phyloP scores from a whole-genome alignment of 2,329 filamentous ascomycete species.

The Fusarium domesticum region DNA sequence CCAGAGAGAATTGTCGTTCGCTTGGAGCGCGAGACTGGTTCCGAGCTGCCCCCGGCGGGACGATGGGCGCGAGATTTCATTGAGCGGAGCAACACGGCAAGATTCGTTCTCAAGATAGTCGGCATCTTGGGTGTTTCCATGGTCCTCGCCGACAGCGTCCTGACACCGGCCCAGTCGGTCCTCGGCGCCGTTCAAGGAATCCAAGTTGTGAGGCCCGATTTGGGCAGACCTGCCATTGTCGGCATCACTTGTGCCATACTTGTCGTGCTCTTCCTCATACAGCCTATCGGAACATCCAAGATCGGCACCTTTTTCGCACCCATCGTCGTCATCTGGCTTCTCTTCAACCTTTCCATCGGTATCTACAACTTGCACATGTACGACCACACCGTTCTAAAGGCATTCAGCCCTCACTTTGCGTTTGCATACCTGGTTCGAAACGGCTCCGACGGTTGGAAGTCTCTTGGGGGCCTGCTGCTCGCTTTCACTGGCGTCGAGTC shows the following conservation, averaged over 20 bases:
- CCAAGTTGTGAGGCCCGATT: constrained; percentile 54
- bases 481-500: constrained; percentile 78
- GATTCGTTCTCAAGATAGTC: constrained; percentile 55
- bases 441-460: constrained; percentile 58
- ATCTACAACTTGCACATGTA: constrained; percentile 58
- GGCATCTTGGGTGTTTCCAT: constrained; percentile 65
- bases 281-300: constrained; percentile 62
- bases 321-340: constrained; percentile 64
- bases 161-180: constrained; percentile 68
- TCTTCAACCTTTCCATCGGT: constrained; percentile 60
- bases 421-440: constrained; percentile 60
- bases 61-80: constrained; percentile 53
- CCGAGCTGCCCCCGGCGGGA: constrained; percentile 52
- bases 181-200: constrained; percentile 66
- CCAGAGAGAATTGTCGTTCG: constrained; percentile 50
- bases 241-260: constrained; percentile 64
- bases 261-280: constrained; percentile 59
- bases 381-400: constrained; percentile 54
- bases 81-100: constrained; percentile 53
- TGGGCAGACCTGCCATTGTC: constrained; percentile 56
- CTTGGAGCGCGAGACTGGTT: constrained; percentile 56
- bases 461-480: constrained; percentile 68
- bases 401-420: constrained; percentile 58
- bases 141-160: constrained; percentile 63
- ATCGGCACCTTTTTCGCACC: constrained; percentile 62